phyloP scores from a whole-genome alignment of 2,329 filamentous ascomycete genomes.

The Calonectria ilicicola region DNA sequence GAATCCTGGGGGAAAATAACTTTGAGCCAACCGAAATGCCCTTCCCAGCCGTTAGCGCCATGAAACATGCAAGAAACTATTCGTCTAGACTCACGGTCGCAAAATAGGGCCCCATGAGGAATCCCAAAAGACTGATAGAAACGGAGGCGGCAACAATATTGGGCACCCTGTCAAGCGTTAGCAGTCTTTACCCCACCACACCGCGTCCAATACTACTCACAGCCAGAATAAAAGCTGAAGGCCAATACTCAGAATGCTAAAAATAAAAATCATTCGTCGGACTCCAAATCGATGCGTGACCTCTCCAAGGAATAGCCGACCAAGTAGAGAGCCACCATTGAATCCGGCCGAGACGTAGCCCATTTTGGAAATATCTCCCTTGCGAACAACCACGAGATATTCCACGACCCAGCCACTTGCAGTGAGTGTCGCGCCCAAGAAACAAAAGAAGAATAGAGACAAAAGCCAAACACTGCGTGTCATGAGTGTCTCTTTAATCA shows the following conservation, averaged over 20 bases:
- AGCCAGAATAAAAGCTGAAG: slow-evolving; percentile 73
- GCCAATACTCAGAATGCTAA: slow-evolving; percentile 62
- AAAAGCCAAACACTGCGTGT: slow-evolving; percentile 67
- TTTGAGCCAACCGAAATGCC: slow-evolving; percentile 66
- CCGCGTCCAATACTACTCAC: slow-evolving; percentile 47
- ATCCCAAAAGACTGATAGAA: slow-evolving; percentile 65
- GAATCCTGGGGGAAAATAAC: slow-evolving; percentile 56
- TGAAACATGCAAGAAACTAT: rapidly evolving
- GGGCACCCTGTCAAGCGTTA: slow-evolving; percentile 46
- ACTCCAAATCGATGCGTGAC: slow-evolving; percentile 70
- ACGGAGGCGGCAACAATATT: slow-evolving; percentile 63
- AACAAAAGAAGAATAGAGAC: slow-evolving; percentile 74
- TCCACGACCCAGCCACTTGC: slow-evolving; percentile 74
- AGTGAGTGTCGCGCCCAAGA: slow-evolving; percentile 67
- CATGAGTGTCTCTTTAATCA: slow-evolving; percentile 59
- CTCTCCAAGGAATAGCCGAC: slow-evolving; percentile 68
- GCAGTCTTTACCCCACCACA: background rate
- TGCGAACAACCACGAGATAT: slow-evolving; percentile 70
- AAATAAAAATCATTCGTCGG: slow-evolving; percentile 67
- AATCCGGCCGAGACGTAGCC: slow-evolving; percentile 73
- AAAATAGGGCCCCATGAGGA: slow-evolving; percentile 70
- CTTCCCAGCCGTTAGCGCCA: slow-evolving; percentile 41
- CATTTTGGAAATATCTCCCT: slow-evolving; percentile 66
- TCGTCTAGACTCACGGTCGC: slow-evolving; percentile 57
- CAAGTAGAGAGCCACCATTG: slow-evolving; percentile 68